Evolutionary conservation across 129 eudicot genomes (phyloP), one percentile per base, ranked within the genome.

Genomic region (Silybum marianum): DNA sequence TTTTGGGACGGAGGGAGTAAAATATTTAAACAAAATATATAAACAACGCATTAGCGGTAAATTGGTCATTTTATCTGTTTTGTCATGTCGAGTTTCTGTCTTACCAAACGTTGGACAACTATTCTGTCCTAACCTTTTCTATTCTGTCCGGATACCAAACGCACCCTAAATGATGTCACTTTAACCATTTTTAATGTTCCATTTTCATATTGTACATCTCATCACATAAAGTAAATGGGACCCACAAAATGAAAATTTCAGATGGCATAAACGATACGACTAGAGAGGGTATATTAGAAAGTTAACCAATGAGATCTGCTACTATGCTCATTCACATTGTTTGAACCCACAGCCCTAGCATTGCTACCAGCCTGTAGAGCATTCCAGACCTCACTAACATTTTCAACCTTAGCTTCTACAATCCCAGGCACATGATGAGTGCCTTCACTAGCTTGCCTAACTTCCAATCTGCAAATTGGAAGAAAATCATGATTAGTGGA

Each of bases 291-390:
- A 12, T 23, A 78, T 38, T 66, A 76, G 21, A 16, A 30, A 48
- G 72, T 66, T 86, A 7, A 87, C 87, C 90, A 87, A 76, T 87
- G 87, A 78, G 90, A 87, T 76, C 87, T 72, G 39, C 90, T 84
- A 62, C 90, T 87, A 72, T 80, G 85, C 74, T 87, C 87, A 80
- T 87, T 87, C 67, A 80, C 81, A 72, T 87, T 87, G 76, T 84
- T 87, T 34, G 87, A 87, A 71, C 87, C 90, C 8, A 87, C 80
- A 48, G 85, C 83, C 78, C 90, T 80, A 2, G 87, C 80, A 80
- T 83, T 83, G 70, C 85, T 80, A 39, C 87, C 90, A 71, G 75
- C 78, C 68, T 75, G 87, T 63, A 87, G 70, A 67, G 78, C 87
- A 76, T 76, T 82, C 90, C 90, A 87, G 51, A 84, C 87, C 81